A percentile compares a stretch with the other conserved stretches of the same genome.
Evolutionary conservation across 768 basidiomycete genomes (phyloP).

Genomic region (Mycena belliarum): DNA sequence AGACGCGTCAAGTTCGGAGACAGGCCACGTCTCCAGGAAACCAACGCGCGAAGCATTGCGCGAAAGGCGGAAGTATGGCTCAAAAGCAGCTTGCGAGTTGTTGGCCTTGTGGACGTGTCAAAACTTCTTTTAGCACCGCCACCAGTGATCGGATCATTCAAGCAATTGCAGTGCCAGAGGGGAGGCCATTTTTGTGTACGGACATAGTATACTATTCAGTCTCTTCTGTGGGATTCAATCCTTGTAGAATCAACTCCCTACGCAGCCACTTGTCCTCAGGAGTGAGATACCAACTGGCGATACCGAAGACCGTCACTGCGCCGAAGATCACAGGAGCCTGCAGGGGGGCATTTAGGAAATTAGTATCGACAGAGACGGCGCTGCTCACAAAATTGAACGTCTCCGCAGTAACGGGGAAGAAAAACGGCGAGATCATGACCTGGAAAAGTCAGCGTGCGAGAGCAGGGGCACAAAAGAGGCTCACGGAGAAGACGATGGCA

Average conservation of each 20-base stretch:
- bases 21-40: neutral
- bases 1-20: neutral
- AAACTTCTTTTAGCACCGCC: too few relatives aligned
- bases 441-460: conserved; percentile 23
- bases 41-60: neutral
- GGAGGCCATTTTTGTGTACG: too few relatives aligned
- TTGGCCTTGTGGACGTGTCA: too few relatives aligned
- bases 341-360: neutral
- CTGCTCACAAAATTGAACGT: conserved; percentile 83
- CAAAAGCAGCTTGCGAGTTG: too few relatives aligned
- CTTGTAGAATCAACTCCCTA: conserved; percentile 57
- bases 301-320: conserved; percentile 72
- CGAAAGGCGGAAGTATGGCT: too few relatives aligned
- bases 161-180: too few relatives aligned
- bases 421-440: conserved; percentile 87
- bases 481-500: conserved; percentile 67
- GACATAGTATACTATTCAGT: neutral
- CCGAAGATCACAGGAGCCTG: conserved; percentile 82
- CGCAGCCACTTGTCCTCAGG: conserved; percentile 83
- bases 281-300: conserved; percentile 76
- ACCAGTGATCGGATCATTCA: too few relatives aligned
- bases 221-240: conserved; percentile 34
- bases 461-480: conserved; percentile 28
- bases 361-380: neutral
- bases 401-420: conserved; percentile 74